phyloP scores from a whole-genome alignment of 805 yeast genomes.

The Candida cerambycidarum region DNA sequence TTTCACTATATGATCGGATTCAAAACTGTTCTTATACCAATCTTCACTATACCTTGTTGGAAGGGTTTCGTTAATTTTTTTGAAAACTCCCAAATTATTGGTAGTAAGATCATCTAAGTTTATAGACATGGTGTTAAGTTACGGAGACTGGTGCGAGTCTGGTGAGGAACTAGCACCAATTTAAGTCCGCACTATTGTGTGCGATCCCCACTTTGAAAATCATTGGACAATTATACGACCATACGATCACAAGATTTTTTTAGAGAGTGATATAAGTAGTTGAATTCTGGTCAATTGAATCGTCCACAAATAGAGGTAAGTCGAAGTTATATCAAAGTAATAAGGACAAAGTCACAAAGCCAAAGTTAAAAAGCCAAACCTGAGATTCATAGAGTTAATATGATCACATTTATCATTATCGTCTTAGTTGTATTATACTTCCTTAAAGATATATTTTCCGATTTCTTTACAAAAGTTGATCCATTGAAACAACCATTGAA shows the following conservation, averaged over 20 bases:
- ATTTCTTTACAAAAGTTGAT: conserved; percentile 12
- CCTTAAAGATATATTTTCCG: conserved; percentile 28
- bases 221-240: conserved; percentile 1
- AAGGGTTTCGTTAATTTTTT: conserved; percentile 54
- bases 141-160: too few relatives aligned
- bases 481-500: conserved; percentile 27
- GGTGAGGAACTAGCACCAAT: too few relatives aligned
- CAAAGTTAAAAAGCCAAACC: too few relatives aligned
- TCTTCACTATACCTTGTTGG: conserved; percentile 51
- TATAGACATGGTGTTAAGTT: too few relatives aligned
- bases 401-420: conserved; percentile 31
- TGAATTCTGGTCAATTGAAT: too few relatives aligned
- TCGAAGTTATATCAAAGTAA: too few relatives aligned
- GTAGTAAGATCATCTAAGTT: conserved; percentile 55
- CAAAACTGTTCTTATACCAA: conserved; percentile 52
- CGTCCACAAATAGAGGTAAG: background rate
- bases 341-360: too few relatives aligned
- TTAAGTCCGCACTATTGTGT: too few relatives aligned
- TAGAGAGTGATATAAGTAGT: too few relatives aligned
- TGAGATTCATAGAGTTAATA: too few relatives aligned
- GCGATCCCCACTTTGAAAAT: conserved; percentile 3
- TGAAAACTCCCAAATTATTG: conserved; percentile 60
- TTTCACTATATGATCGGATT: conserved; percentile 51
- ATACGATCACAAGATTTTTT: too few relatives aligned
- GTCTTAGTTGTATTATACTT: conserved; percentile 31